phyloP scores from a whole-genome alignment of 345 rosid species.

The Eucalyptus regnans region DNA sequence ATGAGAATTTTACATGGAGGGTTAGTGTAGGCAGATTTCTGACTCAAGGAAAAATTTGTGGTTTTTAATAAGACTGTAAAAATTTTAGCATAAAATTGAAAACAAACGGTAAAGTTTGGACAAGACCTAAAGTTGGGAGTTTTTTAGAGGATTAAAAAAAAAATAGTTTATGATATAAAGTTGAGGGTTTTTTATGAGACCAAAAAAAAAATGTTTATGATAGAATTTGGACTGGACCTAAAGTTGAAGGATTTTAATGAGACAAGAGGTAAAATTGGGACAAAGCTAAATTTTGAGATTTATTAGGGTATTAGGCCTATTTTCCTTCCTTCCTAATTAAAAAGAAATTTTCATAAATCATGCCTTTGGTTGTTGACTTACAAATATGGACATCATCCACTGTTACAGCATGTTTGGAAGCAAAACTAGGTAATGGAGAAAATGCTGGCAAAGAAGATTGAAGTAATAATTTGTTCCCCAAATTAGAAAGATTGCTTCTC shows the following conservation, averaged over 20 bases:
- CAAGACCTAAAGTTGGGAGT: background rate
- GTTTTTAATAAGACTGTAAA: too few species aligned
- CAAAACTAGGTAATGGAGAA: background rate
- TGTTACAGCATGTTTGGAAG: background rate
- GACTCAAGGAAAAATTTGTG: background rate
- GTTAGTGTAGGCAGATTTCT: background rate
- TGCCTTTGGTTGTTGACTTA: background rate
- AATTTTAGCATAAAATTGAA: too few species aligned
- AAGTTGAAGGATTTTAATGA: background rate
- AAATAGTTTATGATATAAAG: too few species aligned
- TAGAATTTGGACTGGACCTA: background rate
- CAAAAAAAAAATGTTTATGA: too few species aligned
- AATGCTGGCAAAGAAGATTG: background rate
- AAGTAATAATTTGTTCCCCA: background rate
- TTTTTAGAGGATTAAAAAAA: too few species aligned
- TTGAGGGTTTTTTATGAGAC: too few species aligned
- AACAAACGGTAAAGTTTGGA: background rate
- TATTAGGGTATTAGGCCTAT: background rate
- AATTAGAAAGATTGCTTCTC: background rate
- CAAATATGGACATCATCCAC: background rate
- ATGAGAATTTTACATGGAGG: too few species aligned
- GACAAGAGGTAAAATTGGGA: background rate
- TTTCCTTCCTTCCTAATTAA: background rate
- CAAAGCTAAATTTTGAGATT: too few species aligned
- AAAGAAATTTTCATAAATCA: background rate